Base-by-base conservation (phyloP, 2,329 filamentous ascomycete species). In the Aureobasidium sp. region DNA sequence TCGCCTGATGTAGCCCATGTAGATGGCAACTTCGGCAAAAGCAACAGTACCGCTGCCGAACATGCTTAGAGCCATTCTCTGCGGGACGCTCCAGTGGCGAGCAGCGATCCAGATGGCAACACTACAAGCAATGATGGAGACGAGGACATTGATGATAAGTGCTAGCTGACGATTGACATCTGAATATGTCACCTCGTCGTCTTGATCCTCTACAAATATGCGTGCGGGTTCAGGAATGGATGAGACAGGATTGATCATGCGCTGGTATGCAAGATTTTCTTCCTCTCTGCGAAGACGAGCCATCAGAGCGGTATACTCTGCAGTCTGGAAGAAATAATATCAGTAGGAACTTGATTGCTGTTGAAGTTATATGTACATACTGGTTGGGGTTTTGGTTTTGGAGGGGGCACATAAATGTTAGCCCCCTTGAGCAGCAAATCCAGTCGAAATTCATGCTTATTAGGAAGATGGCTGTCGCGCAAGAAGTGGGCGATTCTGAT, bases 251-350 rank as follows among this genome's bases (percentile, higher is more conserved):
- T 84, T 83, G 47, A 85, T 71, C 83, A 97, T 89, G 64, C 84
- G 82, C 60, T 88, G 80, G 74, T 97, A 98, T 49, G 81, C 78
- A 57, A 85, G 81, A 59, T 83, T 79, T 73, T 97, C 90, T 71
- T 91, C 86, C 63, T 93, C 84, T 56, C 79, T 81, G 58, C 89
- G 88, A 17, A 98, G 81, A 14, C 85, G 83, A 21, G 83, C 83
- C 89, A 97, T 97, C 1, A 95, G 75, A 6, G 84, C 85, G 67
- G 88, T 87, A 72, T 91, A 97, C 70, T 95, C 86, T 6, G 83
- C 74, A 1, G 85, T 85, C 82, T 94, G 64, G 6, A 16, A 1
- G n/a, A 12, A n/a, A 6, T n/a, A 19, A 12, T 21, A 19, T 22
- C 34, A 24, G 40, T 62, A 35, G 63, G 56, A 30, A 12, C 12